phyloP scores from a whole-genome alignment of 306 rosid genomes.

The Carpinus fangiana region DNA sequence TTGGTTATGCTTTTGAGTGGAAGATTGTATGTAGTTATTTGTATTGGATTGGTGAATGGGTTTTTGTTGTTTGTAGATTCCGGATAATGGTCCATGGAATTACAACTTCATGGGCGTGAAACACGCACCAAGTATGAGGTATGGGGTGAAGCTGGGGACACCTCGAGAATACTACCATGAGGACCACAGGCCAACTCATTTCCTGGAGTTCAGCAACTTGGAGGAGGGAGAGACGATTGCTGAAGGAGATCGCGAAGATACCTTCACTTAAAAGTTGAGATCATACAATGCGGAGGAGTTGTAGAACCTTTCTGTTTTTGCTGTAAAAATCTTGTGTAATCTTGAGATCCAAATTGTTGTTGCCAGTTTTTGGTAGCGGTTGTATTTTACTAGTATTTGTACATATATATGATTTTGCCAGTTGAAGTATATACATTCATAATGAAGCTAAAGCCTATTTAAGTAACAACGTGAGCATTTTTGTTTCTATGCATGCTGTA shows the following conservation, averaged over 20 bases:
- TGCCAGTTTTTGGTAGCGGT: not conserved
- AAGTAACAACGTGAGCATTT: not conserved
- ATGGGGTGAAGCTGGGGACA: conserved; percentile 85
- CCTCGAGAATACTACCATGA: conserved; percentile 90
- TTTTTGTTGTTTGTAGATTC: conserved; percentile 50
- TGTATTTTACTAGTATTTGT: not conserved
- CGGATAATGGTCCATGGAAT: conserved; percentile 99
- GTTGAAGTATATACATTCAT: not conserved
- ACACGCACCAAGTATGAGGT: conserved; percentile 89
- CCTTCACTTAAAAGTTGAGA: conserved; percentile 42
- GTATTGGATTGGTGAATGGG: not conserved
- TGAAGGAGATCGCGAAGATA: conserved; percentile 89
- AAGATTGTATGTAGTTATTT: not conserved
- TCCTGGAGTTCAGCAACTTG: conserved; percentile 88
- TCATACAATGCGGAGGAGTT: not conserved
- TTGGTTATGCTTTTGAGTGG: not conserved
- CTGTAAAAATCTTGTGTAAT: conserved; percentile 3
- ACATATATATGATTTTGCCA: not conserved
- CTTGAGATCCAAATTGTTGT: conserved; percentile 1
- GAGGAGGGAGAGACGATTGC: conserved; percentile 81
- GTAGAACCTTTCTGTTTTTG: not conserved
- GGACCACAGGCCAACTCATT: conserved; percentile 97
- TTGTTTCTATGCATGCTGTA: not conserved
- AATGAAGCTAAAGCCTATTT: not conserved
- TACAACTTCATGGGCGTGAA: conserved; percentile 98